These are phyloP conservation scores for Capillidium heterosporum DNA, from an alignment of 371 early-diverging fungal species.

Conservation along the genomic window DNA sequence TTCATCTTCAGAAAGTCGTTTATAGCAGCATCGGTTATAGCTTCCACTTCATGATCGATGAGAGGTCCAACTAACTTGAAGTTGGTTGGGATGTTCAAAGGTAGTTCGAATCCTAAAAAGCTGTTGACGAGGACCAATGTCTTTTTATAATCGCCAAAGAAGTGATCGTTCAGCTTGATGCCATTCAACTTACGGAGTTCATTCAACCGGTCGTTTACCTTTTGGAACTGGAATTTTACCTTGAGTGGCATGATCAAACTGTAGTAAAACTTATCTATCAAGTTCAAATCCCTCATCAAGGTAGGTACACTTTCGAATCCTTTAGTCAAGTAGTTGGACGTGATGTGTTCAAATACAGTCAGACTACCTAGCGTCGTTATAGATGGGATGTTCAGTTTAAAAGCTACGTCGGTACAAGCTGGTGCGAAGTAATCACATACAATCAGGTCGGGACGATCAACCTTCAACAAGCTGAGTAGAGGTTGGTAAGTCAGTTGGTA, in stretches of 20 bases:
- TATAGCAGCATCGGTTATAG: not conserved
- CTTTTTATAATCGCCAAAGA: not conserved
- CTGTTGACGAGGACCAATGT: not conserved
- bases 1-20: not conserved
- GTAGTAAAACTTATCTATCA: not conserved
- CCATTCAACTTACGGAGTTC: not conserved
- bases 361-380: not conserved
- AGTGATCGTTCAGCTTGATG: not conserved
- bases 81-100: not conserved
- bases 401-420: not conserved
- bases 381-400: not conserved
- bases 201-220: too few relatives aligned
- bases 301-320: not conserved
- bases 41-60: not conserved
- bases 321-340: not conserved
- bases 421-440: not conserved
- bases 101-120: conserved; percentile 1
- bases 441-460: not conserved
- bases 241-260: not conserved
- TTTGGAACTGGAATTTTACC: too few relatives aligned
- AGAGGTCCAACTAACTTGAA: not conserved
- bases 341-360: not conserved
- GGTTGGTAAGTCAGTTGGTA: not conserved
- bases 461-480: not conserved
- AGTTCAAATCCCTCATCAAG: not conserved